These are phyloP conservation scores for Microdochium paspali DNA, from an alignment of 2,329 filamentous ascomycete species.

Conservation along the genomic window DNA sequence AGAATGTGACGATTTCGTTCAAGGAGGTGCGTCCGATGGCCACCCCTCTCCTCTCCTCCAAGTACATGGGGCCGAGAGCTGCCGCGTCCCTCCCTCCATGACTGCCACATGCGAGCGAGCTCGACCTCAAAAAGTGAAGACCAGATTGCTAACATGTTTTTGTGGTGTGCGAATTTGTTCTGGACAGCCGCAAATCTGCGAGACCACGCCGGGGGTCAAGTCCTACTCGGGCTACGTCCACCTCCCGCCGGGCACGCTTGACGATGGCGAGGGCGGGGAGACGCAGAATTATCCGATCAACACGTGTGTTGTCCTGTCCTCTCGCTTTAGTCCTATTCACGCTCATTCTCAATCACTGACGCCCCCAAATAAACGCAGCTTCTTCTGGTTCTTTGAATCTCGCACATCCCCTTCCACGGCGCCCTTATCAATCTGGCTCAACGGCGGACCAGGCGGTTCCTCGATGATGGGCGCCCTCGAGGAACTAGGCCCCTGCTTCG, in stretches of 20 bases:
- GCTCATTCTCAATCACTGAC: too few species aligned
- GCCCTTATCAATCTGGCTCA: slow-evolving; percentile 45
- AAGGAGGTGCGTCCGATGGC: slow-evolving; percentile 28
- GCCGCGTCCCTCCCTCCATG: too few species aligned
- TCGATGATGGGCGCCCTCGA: slow-evolving; percentile 42
- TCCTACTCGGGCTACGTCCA: slow-evolving; percentile 33
- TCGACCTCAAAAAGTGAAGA: too few species aligned
- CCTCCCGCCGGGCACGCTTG: slow-evolving; percentile 29
- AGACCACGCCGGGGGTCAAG: slow-evolving; percentile 29
- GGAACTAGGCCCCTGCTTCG: slow-evolving; percentile 37
- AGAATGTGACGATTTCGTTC: slow-evolving; percentile 50
- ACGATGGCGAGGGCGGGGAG: slow-evolving; percentile 27
- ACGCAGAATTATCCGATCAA: slow-evolving; percentile 30
- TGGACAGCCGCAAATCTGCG: slow-evolving; percentile 49
- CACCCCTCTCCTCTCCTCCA: not conserved
- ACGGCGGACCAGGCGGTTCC: slow-evolving; percentile 48
- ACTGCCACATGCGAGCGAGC: too few species aligned
- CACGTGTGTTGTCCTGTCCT: slow-evolving; percentile 26
- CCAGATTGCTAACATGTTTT: not conserved
- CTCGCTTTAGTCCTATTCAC: not conserved
- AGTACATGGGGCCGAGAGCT: not conserved
- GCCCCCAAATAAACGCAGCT: too few species aligned
- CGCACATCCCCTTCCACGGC: slow-evolving; percentile 18
- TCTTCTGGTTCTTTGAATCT: slow-evolving; percentile 26
- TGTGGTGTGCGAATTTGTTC: slow-evolving; percentile 36